Evolutionary conservation across 306 rosid species (phyloP), one percentile per base, ranked within the genome.

Genomic region (Quercus glauca): DNA sequence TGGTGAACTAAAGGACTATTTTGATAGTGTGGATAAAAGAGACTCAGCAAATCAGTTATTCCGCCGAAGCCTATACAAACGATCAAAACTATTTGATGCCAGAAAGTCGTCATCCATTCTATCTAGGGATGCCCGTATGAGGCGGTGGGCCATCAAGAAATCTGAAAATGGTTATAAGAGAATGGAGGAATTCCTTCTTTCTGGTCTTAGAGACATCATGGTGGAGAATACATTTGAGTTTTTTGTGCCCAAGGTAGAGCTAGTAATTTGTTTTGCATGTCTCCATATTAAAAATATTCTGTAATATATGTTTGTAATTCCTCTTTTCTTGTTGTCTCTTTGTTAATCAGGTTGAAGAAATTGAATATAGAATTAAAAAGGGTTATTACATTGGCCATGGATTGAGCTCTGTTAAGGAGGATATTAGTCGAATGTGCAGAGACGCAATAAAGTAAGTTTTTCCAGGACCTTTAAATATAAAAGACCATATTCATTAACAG

Each of bases 81-180:
- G 99, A 20, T 93, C 99, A 63, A 96, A 96, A 83, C 89, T 96
- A 18, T 96, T 91, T 78, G 99, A 96, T 82, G 98, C 99, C 76
- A 87, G 99, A 87, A 91, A 60, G 89, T 93, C 98, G 81, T 96
- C 99, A 70, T 93, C 99, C 83, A 96, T 96, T 83, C 81, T 96
- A 76, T 93, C 99, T n/a, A 91, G 97, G 88, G 96, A 96, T 89
- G 99, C 99, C 57, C 99, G 99, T 18, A 91, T 89, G 73, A 93
- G 99, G 76, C 93, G 92, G 31, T 96, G 97, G 97, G 83, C 98
- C 73, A 91, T 96, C 82, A 96, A 96, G 90, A 93, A 93, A 84
- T 89, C 93, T n/a, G 98, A 96, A 87, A 87, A 85, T 86, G 94
- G 99, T 26, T 96, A 89, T 78, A 93, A 88, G 89, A 93, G 90